phyloP scores from a whole-genome alignment of 2,329 filamentous ascomycete species.

The Cladosporium sp. region DNA sequence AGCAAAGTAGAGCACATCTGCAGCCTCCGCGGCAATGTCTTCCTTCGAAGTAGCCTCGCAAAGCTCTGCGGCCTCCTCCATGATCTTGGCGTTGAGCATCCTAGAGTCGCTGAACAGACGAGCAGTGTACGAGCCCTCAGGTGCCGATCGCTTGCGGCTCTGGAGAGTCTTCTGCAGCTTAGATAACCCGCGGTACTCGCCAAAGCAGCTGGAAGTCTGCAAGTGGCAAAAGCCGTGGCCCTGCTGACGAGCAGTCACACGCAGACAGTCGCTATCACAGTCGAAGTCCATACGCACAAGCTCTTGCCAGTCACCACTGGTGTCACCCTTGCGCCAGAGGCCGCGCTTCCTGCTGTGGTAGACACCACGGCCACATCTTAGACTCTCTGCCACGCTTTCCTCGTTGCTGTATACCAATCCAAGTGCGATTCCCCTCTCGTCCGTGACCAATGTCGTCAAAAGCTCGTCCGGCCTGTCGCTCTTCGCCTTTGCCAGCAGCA shows the following conservation, averaged over 20 bases:
- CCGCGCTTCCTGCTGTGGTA: conserved; percentile 96
- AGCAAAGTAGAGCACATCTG: conserved; percentile 94
- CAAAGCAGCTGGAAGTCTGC: conserved; percentile 89
- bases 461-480: conserved; percentile 83
- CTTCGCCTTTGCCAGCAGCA: conserved; percentile 73
- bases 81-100: conserved; percentile 89
- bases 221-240: conserved; percentile 91
- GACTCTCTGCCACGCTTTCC: conserved; percentile 82
- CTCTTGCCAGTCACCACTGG: conserved; percentile 90
- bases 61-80: conserved; percentile 96
- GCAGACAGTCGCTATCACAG: conserved; percentile 90
- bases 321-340: conserved; percentile 94
- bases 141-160: conserved; percentile 78
- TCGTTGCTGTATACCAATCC: conserved; percentile 93
- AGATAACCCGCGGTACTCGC: conserved; percentile 75
- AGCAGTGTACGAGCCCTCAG: conserved; percentile 88
- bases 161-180: conserved; percentile 84
- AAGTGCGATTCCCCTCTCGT: conserved; percentile 79
- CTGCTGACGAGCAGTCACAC: conserved; percentile 86
- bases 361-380: conserved; percentile 79
- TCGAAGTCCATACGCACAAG: conserved; percentile 81
- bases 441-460: conserved; percentile 85
- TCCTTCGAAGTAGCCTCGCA: conserved; percentile 80
- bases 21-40: conserved; percentile 90
- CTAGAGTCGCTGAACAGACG: conserved; percentile 89